A percentile compares a stretch with the other conserved stretches of the same genome.
phyloP scores from a whole-genome alignment of 1,284 basidiomycete species.

The Trametes versicolor region DNA sequence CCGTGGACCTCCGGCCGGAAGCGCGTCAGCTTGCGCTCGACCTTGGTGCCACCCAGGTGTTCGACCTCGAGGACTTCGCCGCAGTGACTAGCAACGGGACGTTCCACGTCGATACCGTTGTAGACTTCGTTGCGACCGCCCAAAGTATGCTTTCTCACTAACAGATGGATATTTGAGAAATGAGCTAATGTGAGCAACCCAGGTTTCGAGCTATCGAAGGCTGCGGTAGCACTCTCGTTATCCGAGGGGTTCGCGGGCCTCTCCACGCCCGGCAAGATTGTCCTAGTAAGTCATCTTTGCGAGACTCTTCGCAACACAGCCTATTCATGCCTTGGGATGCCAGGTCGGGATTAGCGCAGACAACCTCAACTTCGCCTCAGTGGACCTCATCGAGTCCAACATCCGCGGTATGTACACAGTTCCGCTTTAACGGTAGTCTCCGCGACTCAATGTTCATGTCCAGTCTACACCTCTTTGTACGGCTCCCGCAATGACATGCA shows the following conservation, averaged over 20 bases:
- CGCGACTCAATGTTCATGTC: background rate
- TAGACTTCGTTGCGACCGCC: constrained; percentile 14
- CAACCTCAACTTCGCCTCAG: constrained; percentile 15
- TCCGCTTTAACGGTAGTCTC: background rate
- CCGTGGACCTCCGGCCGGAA: constrained; percentile 12
- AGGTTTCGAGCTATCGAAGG: constrained; percentile 15
- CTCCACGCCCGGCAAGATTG: constrained; percentile 1
- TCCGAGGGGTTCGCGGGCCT: background rate
- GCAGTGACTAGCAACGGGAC: constrained; percentile 4
- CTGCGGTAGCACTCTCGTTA: background rate
- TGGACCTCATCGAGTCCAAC: constrained; percentile 12
- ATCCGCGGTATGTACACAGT: background rate
- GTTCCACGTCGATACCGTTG: constrained; percentile 15
- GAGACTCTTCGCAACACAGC: background rate
- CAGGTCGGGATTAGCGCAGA: constrained; percentile 20
- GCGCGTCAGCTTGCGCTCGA: constrained; percentile 1
- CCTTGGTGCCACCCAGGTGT: constrained; percentile 3
- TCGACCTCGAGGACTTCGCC: constrained; percentile 12
- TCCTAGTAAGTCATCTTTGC: constrained; percentile 1
- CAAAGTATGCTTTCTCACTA: background rate
- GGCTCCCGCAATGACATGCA: background rate
- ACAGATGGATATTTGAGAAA: background rate
- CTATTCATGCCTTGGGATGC: background rate
- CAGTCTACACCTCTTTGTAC: background rate
- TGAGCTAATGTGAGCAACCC: background rate